Evolutionary conservation across 352 stramenopile species (phyloP).

Genomic region (Globisporangium rhizosaccharum): DNA sequence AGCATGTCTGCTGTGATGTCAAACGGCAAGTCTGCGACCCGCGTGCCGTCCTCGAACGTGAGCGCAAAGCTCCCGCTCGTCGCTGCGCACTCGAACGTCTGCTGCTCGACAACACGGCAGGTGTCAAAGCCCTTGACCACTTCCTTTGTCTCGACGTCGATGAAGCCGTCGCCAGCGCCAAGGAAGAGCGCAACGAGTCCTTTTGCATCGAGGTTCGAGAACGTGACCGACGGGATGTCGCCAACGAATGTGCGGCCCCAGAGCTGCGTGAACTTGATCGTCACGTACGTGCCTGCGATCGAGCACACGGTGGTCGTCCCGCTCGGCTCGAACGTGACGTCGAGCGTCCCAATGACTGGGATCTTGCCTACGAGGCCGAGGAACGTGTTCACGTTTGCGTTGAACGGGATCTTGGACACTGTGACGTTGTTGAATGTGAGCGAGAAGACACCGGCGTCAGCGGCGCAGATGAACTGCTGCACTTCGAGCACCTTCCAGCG

Average conservation of each 20-base stretch:
- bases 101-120: conserved; percentile 53
- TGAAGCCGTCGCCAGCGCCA: conserved; percentile 40
- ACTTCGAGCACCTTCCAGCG: conserved; percentile 61
- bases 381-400: conserved; percentile 53
- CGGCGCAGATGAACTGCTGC: conserved; percentile 76
- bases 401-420: conserved; percentile 51
- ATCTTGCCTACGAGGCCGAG: conserved; percentile 30
- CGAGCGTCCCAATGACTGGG: conserved; percentile 37
- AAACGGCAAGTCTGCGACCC: conserved; percentile 37
- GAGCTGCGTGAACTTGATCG: conserved; percentile 45
- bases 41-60: conserved; percentile 55
- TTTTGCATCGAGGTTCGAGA: conserved; percentile 49
- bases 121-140: conserved; percentile 68
- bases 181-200: conserved; percentile 41
- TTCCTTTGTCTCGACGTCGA: conserved; percentile 63
- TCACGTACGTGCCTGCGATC: conserved; percentile 50
- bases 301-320: conserved; percentile 43
- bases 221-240: conserved; percentile 56
- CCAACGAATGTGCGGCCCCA: conserved; percentile 46
- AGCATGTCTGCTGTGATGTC: conserved; percentile 33
- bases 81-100: conserved; percentile 55
- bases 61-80: conserved; percentile 65
- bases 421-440: conserved; percentile 54
- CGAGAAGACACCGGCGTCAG: conserved; percentile 48
- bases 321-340: conserved; percentile 32